These are phyloP conservation scores for Boletus patriciae DNA, from an alignment of 768 basidiomycete species.

Conservation along the genomic window DNA sequence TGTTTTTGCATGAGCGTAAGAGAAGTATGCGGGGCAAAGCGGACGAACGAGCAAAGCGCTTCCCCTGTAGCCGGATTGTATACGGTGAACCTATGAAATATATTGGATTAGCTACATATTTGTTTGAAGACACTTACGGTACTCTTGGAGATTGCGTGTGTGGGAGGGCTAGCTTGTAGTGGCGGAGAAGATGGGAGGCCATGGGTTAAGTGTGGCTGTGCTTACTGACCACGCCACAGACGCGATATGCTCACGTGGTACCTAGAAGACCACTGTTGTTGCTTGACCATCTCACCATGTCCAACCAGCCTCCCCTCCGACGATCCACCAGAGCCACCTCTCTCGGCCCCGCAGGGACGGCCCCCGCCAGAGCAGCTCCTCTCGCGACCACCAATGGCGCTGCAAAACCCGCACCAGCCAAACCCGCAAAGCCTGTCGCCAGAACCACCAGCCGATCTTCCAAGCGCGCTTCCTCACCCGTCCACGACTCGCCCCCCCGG, in stretches of 20 bases:
- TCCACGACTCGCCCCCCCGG: constrained; percentile 42
- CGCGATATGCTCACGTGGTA: constrained; percentile 28
- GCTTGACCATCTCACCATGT: constrained; percentile 21
- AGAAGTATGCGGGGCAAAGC: constrained; percentile 45
- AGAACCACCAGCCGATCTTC: constrained; percentile 25
- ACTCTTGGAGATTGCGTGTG: constrained; percentile 1
- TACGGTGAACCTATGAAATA: constrained; percentile 47
- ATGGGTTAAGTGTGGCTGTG: constrained; percentile 22
- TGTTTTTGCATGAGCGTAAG: constrained; percentile 25
- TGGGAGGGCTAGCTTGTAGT: constrained; percentile 6
- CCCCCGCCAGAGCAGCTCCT: constrained; percentile 30
- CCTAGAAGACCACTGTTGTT: neutral
- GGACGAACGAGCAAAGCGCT: constrained; percentile 54
- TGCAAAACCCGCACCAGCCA: constrained; percentile 34
- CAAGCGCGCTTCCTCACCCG: constrained; percentile 55
- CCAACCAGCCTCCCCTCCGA: constrained; percentile 40
- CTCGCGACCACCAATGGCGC: constrained; percentile 29
- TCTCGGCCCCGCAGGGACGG: constrained; percentile 37
- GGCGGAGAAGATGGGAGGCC: constrained; percentile 3
- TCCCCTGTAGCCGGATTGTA: constrained; percentile 70
- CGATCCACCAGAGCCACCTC: constrained; percentile 56
- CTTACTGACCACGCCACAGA: constrained; percentile 17
- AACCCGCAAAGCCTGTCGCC: constrained; percentile 35
- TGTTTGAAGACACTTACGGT: constrained; percentile 2
- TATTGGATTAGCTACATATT: neutral